Percentiles rank a stretch among this genome's conserved stretches.
These are phyloP conservation scores for Boletellus emodensis DNA, from an alignment of 768 basidiomycete species.

Conservation along the genomic window DNA sequence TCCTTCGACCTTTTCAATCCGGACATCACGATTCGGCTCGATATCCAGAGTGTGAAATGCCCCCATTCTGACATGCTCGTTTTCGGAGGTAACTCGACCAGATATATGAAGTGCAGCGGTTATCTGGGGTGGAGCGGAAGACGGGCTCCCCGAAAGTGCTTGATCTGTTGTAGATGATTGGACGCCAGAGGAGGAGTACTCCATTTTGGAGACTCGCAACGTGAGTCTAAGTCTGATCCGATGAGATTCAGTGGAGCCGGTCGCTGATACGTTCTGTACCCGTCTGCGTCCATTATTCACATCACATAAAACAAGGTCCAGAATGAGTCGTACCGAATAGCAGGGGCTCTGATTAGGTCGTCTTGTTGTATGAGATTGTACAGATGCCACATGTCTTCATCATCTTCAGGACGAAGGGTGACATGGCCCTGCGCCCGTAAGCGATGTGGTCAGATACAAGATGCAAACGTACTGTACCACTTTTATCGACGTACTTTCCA, in stretches of 20 bases:
- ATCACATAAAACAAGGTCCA: background rate
- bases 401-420: constrained; percentile 92
- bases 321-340: constrained; percentile 57
- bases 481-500: constrained; percentile 79
- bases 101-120: constrained; percentile 76
- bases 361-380: constrained; percentile 94
- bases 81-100: constrained; percentile 83
- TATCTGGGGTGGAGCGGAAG: constrained; percentile 32
- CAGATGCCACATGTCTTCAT: constrained; percentile 99
- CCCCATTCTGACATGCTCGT: constrained; percentile 84
- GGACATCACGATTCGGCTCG: constrained; percentile 85
- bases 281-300: constrained; percentile 46
- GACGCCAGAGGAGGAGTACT: constrained; percentile 71
- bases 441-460: constrained; percentile 1
- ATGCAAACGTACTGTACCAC: constrained; percentile 58
- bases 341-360: constrained; percentile 81
- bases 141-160: constrained; percentile 19
- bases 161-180: constrained; percentile 48
- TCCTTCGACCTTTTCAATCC: constrained; percentile 79
- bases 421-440: constrained; percentile 73
- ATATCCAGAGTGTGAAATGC: constrained; percentile 94
- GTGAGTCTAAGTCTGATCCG: constrained; percentile 84
- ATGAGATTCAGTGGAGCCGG: constrained; percentile 91
- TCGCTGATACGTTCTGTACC: constrained; percentile 84
- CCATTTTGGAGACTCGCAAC: constrained; percentile 70